A percentile compares a stretch with the other conserved stretches of the same genome.
phyloP scores from a whole-genome alignment of 371 early-diverging fungal species.

The Mortierella sp. region DNA sequence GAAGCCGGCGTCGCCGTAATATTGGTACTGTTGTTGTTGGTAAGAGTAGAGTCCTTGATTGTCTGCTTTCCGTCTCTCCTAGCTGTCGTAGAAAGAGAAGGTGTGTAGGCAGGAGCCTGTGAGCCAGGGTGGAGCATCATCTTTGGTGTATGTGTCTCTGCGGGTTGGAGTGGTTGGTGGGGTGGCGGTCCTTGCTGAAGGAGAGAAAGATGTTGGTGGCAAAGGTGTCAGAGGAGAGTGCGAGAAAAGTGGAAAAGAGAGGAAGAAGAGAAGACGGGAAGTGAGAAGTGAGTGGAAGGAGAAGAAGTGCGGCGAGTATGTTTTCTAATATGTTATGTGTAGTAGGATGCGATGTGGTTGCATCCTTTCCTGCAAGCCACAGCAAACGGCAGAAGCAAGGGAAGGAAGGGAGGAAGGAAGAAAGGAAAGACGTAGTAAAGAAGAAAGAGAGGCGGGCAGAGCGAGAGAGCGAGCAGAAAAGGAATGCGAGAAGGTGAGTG shows the following conservation, averaged over 20 bases:
- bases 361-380: not conserved
- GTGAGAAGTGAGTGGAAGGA: not conserved
- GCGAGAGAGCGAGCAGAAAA: not conserved
- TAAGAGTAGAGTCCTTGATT: not conserved
- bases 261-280: not conserved
- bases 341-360: too few species aligned
- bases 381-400: not conserved
- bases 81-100: not conserved
- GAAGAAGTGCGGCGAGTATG: not conserved
- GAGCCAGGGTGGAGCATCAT: slow-evolving; percentile 13
- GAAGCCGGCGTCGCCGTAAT: not conserved
- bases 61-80: not conserved
- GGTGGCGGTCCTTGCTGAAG: not conserved
- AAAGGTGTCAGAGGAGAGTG: not conserved
- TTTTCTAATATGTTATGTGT: too few species aligned
- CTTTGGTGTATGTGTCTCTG: not conserved
- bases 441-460: not conserved
- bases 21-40: not conserved
- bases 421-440: not conserved
- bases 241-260: not conserved
- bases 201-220: not conserved
- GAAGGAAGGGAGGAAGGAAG: not conserved
- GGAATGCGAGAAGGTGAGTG: not conserved
- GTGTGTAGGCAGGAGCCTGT: not conserved
- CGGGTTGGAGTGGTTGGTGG: not conserved